Evolutionary conservation across 495 filamentous ascomycete genomes (phyloP).

Genomic region (Lichenothelia convexa): DNA sequence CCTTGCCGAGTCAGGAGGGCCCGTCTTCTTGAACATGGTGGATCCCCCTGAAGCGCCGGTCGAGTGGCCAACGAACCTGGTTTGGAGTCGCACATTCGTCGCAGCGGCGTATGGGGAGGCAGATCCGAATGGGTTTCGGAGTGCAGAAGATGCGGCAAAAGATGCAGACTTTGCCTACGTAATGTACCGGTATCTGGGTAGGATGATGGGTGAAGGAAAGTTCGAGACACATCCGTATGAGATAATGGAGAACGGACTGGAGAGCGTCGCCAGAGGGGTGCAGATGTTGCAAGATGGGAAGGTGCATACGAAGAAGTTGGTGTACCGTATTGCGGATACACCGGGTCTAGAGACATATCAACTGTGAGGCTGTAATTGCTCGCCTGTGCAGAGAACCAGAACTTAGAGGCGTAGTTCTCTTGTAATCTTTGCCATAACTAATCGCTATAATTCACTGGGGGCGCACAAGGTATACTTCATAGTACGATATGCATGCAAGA

Average conservation of each 20-base stretch:
- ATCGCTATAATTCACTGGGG: too few relatives aligned
- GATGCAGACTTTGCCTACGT: constrained; percentile 18
- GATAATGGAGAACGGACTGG: constrained; percentile 41
- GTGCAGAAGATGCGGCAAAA: too few relatives aligned
- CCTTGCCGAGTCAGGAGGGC: constrained; percentile 13
- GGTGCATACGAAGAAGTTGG: constrained; percentile 2
- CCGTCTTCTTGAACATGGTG: constrained; percentile 39
- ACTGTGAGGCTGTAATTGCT: too few relatives aligned
- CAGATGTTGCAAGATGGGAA: constrained; percentile 2
- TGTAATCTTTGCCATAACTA: too few relatives aligned
- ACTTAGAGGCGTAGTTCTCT: too few relatives aligned
- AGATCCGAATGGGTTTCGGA: too few relatives aligned
- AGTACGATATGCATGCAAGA: too few relatives aligned
- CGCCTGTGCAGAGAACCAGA: too few relatives aligned
- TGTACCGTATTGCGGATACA: constrained; percentile 3
- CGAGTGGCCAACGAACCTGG: constrained; percentile 8
- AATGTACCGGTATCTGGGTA: constrained; percentile 33
- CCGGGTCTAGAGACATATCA: too few relatives aligned
- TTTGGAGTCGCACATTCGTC: constrained; percentile 22
- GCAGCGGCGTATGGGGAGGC: constrained; percentile 29
- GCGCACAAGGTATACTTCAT: too few relatives aligned
- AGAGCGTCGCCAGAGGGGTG: constrained; percentile 23
- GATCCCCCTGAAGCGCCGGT: constrained; percentile 24
- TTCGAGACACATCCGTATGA: constrained; percentile 43
- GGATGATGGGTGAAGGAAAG: constrained; percentile 37